phyloP scores from a whole-genome alignment of 2,329 filamentous ascomycete genomes.

The Elsinoe arachidis region DNA sequence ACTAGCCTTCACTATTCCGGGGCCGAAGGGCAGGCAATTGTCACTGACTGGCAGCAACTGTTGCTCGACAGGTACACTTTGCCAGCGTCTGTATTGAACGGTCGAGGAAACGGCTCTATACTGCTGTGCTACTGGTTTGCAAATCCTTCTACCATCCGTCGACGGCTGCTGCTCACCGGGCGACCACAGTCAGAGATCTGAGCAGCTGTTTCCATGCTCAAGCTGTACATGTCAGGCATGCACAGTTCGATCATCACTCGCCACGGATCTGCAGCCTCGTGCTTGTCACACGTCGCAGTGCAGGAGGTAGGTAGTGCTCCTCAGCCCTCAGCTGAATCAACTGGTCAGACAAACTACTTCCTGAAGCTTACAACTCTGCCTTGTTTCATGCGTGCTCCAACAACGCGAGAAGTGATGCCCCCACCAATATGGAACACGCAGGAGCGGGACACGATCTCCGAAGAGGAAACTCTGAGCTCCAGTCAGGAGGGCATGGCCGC shows the following conservation, averaged over 20 bases:
- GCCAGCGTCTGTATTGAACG: constrained; percentile 8
- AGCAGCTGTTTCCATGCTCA: neutral
- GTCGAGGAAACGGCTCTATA: constrained; percentile 4
- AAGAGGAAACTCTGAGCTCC: constrained; percentile 1
- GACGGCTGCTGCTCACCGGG: constrained; percentile 5
- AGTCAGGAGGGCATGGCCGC: neutral
- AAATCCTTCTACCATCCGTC: neutral
- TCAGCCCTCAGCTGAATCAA: neutral
- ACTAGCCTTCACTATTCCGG: constrained; percentile 13
- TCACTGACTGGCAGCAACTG: neutral
- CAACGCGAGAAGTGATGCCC: neutral
- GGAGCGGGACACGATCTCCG: constrained; percentile 4
- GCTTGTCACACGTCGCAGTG: constrained; percentile 1
- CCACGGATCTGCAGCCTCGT: constrained; percentile 8
- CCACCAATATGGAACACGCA: constrained; percentile 5
- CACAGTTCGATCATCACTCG: constrained; percentile 2
- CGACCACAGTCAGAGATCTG: neutral
- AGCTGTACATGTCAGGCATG: neutral
- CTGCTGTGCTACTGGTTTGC: neutral
- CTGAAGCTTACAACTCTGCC: neutral
- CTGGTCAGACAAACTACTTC: neutral
- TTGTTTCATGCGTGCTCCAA: constrained; percentile 4
- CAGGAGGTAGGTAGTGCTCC: neutral
- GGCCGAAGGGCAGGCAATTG: constrained; percentile 9
- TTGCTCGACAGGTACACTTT: constrained; percentile 4